Evolutionary conservation across 108 stramenopile genomes (phyloP).

Genomic region (Cyclotella choctawhatcheeana): DNA sequence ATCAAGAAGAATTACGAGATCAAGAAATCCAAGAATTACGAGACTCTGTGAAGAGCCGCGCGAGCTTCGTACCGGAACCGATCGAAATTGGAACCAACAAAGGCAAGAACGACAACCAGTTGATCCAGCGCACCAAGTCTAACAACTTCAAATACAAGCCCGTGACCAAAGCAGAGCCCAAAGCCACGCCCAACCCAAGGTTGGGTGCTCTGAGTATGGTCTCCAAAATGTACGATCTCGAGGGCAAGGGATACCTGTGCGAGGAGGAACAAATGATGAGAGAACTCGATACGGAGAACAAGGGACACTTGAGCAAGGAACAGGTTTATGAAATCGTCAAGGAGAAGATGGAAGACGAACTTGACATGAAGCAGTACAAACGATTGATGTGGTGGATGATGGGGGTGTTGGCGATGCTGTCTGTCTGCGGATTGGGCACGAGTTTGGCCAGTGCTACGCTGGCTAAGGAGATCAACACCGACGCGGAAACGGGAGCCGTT

Average conservation of each 20-base stretch:
- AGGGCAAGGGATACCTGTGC: slow-evolving; percentile 15
- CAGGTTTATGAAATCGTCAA: slow-evolving; percentile 22
- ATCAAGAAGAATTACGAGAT: no score
- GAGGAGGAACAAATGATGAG: slow-evolving; percentile 23
- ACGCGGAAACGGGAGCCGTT: slow-evolving; percentile 7
- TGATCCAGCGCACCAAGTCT: not conserved
- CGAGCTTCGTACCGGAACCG: not conserved
- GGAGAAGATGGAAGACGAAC: not conserved
- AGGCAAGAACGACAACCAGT: no score
- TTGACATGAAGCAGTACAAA: slow-evolving; percentile 8
- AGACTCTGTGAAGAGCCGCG: no score
- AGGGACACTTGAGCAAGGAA: slow-evolving; percentile 18
- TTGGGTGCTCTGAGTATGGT: not conserved
- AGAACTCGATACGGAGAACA: slow-evolving; percentile 6
- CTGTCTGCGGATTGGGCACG: slow-evolving; percentile 9
- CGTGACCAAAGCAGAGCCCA: not conserved
- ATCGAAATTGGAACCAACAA: no score
- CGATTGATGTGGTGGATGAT: not conserved
- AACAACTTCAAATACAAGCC: not conserved
- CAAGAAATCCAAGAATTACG: no score
- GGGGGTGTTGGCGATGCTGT: not conserved
- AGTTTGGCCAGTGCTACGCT: slow-evolving; percentile 7
- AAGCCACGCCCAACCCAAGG: not conserved
- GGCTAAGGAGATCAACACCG: slow-evolving; percentile 9
- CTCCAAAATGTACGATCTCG: slow-evolving; percentile 22